Conservation (phyloP, 352 stramenopile species). For the Pythium utonaiense region DNA sequence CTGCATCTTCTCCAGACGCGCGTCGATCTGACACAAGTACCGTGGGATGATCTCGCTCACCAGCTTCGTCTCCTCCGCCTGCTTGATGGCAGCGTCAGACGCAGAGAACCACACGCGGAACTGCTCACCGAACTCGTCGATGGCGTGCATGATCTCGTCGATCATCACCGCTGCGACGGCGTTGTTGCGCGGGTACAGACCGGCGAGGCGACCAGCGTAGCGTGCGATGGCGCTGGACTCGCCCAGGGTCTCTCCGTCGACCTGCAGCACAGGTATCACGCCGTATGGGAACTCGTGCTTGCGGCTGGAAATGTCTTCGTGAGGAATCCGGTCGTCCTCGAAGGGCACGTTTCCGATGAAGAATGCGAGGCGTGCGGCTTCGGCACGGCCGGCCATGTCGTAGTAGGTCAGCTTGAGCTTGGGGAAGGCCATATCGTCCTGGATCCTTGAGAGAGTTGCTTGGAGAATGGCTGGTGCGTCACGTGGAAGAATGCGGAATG, state of each 20-base stretch:
- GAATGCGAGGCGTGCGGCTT: constrained; percentile 24
- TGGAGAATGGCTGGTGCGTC: no score
- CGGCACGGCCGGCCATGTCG: constrained; percentile 24
- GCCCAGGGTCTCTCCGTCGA: constrained; percentile 24
- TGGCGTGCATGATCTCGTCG: constrained; percentile 22
- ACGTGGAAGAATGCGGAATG: no score
- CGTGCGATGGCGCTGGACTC: constrained; percentile 31
- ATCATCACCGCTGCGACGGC: not conserved
- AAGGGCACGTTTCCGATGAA: constrained; percentile 29
- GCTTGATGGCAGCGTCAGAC: no score
- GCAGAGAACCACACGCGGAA: no score
- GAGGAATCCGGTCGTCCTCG: constrained; percentile 27
- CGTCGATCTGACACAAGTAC: no score
- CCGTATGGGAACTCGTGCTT: constrained; percentile 25
- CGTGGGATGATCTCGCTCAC: no score
- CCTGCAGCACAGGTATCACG: constrained; percentile 27
- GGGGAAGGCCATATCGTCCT: not conserved
- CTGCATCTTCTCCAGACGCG: constrained; percentile 10
- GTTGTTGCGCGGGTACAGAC: constrained; percentile 28
- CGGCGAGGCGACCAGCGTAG: constrained; percentile 30
- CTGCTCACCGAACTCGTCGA: constrained; percentile 32
- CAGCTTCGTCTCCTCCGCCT: constrained; percentile 11
- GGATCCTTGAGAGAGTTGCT: no score
- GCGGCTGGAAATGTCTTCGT: constrained; percentile 14
- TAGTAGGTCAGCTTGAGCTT: constrained; percentile 33